Evolutionary conservation across 768 basidiomycete species (phyloP), one percentile per base, ranked within the genome.

Genomic region (Hericium coralloides): DNA sequence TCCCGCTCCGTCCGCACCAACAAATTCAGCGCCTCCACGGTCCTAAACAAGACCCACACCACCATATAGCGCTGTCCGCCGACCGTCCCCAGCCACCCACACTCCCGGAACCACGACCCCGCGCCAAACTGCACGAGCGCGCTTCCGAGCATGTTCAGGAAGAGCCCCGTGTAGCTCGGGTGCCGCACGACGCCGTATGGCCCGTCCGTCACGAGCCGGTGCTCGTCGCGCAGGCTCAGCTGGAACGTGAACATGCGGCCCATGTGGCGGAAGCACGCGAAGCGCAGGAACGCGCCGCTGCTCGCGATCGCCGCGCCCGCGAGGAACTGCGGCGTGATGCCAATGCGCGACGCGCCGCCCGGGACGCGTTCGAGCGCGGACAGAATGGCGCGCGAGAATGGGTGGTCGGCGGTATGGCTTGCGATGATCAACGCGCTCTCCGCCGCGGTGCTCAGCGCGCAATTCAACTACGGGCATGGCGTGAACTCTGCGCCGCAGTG

Each of bases 1-100:
- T 63, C 62, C 49, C 23, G 52, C 26, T 5, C 17, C 38, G 38
- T 52, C 37, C 63, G 38, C n/a, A 49, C 14, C 38, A 45, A 8
- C 7, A 58, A 9, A 36, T 38, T 36, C 31, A 38, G 3, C 10
- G n/a, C 12, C 25, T 31, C 31, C 31, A 15, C n/a, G 10, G 15
- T 38, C 31, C 36, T 14, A 25, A 37, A 9, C 26, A 38, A 10
- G 17, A 52, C n/a, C 31, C 38, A 52, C n/a, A 31, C 37, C n/a
- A 18, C 10, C 8, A 10, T 10, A 18, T 18, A 52, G 6, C 15
- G 20, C 8, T 3, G 20, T 15, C 36, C 36, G 17, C n/a, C 31
- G 12, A 4, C 17, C 14, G 52, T 17, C n/a, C 15, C 23, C 31
- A 38, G 10, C 52, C 25, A 52, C 20, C 52, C 37, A n/a, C 26